Evolutionary conservation across 2,329 filamentous ascomycete genomes (phyloP).

Genomic region (Curvularia spicifera): DNA sequence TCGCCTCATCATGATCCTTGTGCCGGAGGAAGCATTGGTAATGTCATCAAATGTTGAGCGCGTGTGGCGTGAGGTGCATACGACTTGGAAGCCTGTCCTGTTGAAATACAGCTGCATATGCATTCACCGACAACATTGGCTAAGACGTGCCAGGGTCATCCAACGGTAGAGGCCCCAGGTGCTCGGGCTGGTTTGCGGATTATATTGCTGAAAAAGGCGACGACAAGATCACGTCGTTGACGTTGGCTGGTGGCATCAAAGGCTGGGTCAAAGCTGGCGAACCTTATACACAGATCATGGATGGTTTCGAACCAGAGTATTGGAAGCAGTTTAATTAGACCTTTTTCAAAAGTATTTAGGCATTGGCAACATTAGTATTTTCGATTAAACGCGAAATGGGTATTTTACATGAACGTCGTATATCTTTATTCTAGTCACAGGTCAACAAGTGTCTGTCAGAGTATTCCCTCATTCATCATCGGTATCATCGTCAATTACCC

Average conservation of each 20-base stretch:
- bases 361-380: neutral
- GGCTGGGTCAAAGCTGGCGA: slow-evolving; percentile 54
- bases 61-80: slow-evolving; percentile 29
- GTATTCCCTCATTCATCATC: slow-evolving; percentile 33
- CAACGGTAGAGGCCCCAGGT: slow-evolving; percentile 44
- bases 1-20: neutral
- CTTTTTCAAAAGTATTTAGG: neutral
- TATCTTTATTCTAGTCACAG: neutral
- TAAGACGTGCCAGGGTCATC: slow-evolving; percentile 40
- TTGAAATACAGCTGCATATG: neutral
- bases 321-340: slow-evolving; percentile 49
- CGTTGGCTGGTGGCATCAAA: slow-evolving; percentile 54
- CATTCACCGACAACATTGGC: slow-evolving; percentile 4
- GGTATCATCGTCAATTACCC: slow-evolving; percentile 42
- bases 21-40: neutral
- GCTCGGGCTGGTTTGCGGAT: slow-evolving; percentile 48
- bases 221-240: slow-evolving; percentile 50
- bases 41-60: slow-evolving; percentile 15
- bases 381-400: neutral
- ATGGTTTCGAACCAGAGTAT: slow-evolving; percentile 51
- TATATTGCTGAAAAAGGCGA: slow-evolving; percentile 45
- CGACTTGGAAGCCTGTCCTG: slow-evolving; percentile 9
- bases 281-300: slow-evolving; percentile 48
- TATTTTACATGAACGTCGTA: neutral
- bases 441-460: neutral